A percentile compares a stretch with the other conserved stretches of the same genome.
These are phyloP conservation scores for Neofusicoccum cordaticola DNA, from an alignment of 2,329 filamentous ascomycete genomes.

Conservation along the genomic window DNA sequence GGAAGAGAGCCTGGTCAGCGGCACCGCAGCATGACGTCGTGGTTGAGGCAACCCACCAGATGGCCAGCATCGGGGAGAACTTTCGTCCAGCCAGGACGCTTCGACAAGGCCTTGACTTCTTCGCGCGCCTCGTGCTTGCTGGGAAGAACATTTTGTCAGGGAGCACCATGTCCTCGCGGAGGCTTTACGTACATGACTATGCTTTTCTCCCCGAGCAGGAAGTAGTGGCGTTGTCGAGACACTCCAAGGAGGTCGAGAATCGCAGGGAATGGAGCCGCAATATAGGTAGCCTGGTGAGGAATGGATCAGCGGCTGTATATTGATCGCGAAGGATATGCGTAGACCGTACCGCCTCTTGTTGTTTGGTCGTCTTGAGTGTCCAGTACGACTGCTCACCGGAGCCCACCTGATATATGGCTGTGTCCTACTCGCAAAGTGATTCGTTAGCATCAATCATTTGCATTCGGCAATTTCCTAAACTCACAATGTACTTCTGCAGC, in stretches of 20 bases:
- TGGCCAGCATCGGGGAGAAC: not conserved
- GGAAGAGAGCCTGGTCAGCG: too few species aligned
- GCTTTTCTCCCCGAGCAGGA: not conserved
- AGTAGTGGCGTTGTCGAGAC: not conserved
- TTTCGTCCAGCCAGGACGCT: not conserved
- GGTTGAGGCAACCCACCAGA: not conserved
- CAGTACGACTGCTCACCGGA: not conserved
- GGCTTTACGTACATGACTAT: not conserved
- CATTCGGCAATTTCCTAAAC: not conserved
- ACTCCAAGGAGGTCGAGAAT: not conserved
- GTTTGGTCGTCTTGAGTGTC: not conserved
- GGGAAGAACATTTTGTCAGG: not conserved
- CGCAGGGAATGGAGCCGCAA: not conserved
- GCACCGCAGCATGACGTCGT: not conserved
- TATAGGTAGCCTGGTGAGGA: not conserved
- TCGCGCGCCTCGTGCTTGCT: not conserved
- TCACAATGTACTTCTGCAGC: not conserved
- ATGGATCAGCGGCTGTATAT: not conserved
- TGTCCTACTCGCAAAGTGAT: not conserved
- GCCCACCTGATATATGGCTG: not conserved
- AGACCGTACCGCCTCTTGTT: not conserved
- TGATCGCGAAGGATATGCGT: not conserved
- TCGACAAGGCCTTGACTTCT: not conserved
- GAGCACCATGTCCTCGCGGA: not conserved
- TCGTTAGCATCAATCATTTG: not conserved